Evolutionary conservation across 23 red algal species (phyloP).

Genomic region (Agarophyton chilense): DNA sequence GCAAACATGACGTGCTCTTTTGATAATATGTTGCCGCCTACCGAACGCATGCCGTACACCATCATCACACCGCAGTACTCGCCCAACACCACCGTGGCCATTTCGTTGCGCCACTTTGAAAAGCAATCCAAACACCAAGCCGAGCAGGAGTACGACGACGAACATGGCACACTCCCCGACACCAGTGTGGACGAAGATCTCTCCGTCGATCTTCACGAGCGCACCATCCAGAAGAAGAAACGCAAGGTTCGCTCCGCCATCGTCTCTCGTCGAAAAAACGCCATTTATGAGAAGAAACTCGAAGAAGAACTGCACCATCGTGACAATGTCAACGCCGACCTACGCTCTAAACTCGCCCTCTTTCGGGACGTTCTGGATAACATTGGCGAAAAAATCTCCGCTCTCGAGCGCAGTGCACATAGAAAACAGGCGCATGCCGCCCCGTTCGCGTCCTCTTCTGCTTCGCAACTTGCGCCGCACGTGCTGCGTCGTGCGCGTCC

Average conservation of each 20-base stretch:
- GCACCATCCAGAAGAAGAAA: slow-evolving; percentile 48
- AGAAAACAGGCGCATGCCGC: background rate
- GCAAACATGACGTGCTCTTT: background rate
- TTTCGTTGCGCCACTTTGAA: slow-evolving; percentile 41
- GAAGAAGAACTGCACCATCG: slow-evolving; percentile 23
- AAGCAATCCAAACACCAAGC: slow-evolving; percentile 45
- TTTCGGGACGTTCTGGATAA: slow-evolving; percentile 16
- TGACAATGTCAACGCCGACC: slow-evolving; percentile 18
- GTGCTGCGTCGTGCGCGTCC: background rate
- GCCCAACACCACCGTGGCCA: slow-evolving; percentile 46
- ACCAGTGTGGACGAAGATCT: slow-evolving; percentile 16
- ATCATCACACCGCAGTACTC: slow-evolving; percentile 46
- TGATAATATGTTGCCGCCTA: slow-evolving; percentile 16
- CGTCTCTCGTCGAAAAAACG: slow-evolving; percentile 37
- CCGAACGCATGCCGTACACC: slow-evolving; percentile 29
- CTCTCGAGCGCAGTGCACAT: background rate
- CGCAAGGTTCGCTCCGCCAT: slow-evolving; percentile 54
- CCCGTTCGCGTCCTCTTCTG: background rate
- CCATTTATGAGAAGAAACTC: slow-evolving; percentile 42
- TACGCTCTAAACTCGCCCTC: background rate
- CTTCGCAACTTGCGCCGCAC: background rate
- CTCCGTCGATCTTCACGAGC: slow-evolving; percentile 3
- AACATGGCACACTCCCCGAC: slow-evolving; percentile 18
- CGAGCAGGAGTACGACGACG: slow-evolving; percentile 48
- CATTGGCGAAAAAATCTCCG: slow-evolving; percentile 18